Evolutionary conservation across 805 yeast species (phyloP), one percentile per base, ranked within the genome.

Genomic region (Metschnikowia kofuensis): DNA sequence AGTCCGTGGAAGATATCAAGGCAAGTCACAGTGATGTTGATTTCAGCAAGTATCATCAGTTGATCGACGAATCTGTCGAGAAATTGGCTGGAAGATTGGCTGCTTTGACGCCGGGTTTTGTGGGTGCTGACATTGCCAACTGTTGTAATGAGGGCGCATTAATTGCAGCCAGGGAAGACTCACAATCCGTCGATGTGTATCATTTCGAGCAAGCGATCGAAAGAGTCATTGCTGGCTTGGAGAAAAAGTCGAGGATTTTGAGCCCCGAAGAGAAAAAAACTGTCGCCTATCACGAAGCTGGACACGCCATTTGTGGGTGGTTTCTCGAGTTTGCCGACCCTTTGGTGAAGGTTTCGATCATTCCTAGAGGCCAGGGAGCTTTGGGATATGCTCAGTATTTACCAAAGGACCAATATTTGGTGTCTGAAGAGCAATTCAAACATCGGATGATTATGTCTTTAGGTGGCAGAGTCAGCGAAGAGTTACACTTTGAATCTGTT

Each of bases 281-380:
- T 28, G 97, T 95, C 49, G 99, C 99, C 0, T 94, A 87, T 62
- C 99, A 95, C 65, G 99, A 94, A 68, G 99, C 99, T 3, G 99
- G 99, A 4, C 99, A 95, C 69, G 99, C 99, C 10, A 82, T 94
- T 52, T 91, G 98, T 68, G 99, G 99, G 11, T 94, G 99, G 99
- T 90, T 75, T 63, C 77, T 94, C 61, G 81, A 87, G 66, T 79
- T 79, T 67, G 96, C 98, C 2, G 97, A 92, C 64, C 99, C 99
- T 7, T 74, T 95, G 49, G 76, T 94, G 51, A 94, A 94, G 74
- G 99, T 94, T 15, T 89, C 97, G 13, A 94, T 95, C 60, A 89
- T 94, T 52, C 99, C 99, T 37, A 80, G 98, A 61, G 98, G 98
- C 13, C 94, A 87, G 69, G 96, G 96, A 55, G 96, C 98, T 2